phyloP scores from a whole-genome alignment of 2,329 filamentous ascomycete species.

The Diaporthe amygdali region DNA sequence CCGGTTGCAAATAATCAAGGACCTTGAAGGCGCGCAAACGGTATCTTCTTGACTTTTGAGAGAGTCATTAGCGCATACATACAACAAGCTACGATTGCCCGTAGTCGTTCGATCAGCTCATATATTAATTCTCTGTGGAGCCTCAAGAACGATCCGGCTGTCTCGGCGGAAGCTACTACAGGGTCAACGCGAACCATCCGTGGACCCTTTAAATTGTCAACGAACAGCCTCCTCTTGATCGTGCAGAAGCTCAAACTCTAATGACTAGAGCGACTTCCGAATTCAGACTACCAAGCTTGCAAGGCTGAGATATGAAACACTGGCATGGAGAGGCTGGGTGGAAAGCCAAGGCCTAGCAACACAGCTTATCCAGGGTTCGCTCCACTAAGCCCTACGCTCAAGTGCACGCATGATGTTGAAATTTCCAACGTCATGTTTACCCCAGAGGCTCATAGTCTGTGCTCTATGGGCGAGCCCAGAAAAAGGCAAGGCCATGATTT shows the following conservation, averaged over 20 bases:
- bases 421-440: neutral
- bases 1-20: neutral
- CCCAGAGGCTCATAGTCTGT: neutral
- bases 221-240: neutral
- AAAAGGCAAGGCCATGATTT: neutral
- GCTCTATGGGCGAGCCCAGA: neutral
- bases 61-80: neutral
- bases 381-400: neutral
- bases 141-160: neutral
- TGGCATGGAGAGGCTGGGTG: neutral
- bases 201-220: neutral
- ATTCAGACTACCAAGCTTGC: neutral
- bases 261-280: neutral
- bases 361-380: neutral
- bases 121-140: neutral
- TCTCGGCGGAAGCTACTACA: neutral
- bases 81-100: neutral
- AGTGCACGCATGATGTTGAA: neutral
- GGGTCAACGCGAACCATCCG: neutral
- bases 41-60: neutral
- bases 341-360: neutral
- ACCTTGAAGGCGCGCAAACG: neutral
- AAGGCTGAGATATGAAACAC: neutral
- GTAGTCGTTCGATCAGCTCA: neutral
- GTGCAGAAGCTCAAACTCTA: neutral